These are phyloP conservation scores for Blastobotrys mokoenaii DNA, from an alignment of 805 yeast genomes.

Conservation along the genomic window DNA sequence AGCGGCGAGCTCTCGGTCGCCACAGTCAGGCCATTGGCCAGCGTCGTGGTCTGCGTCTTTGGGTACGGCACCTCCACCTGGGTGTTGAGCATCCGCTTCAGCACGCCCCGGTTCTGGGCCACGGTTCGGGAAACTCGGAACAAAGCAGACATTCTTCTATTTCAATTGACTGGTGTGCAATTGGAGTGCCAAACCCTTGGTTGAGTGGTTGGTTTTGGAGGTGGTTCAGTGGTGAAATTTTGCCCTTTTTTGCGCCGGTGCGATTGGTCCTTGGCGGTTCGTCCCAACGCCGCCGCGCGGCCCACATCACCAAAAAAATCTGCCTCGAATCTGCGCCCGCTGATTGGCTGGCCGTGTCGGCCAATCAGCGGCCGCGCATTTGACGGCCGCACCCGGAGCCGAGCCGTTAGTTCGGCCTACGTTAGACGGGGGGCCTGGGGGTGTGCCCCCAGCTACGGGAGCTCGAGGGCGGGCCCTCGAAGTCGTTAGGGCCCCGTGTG, in stretches of 20 bases:
- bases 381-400: neutral
- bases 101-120: neutral
- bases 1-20: conserved; percentile 86
- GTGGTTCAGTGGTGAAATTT: neutral
- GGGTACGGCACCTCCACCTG: conserved; percentile 24
- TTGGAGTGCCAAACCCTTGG: neutral
- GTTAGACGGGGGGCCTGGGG: too few species aligned
- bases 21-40: conserved; percentile 89
- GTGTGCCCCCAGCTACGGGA: too few species aligned
- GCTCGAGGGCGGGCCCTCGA: too few species aligned
- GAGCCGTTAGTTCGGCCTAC: too few species aligned
- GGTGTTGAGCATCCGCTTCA: conserved; percentile 1
- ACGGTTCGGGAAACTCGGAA: conserved; percentile 5
- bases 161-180: neutral
- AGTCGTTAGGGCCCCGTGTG: too few species aligned
- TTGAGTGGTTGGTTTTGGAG: neutral
- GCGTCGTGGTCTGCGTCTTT: conserved; percentile 55
- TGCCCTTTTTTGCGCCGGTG: too few species aligned
- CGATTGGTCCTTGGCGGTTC: too few species aligned
- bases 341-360: neutral
- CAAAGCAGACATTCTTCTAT: conserved; percentile 3
- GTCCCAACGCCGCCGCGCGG: too few species aligned
- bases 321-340: neutral
- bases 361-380: conserved; percentile 1
- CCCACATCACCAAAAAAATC: too few species aligned